Conservation (phyloP, 108 stramenopile species). For the Cyclotella choctawhatcheeana region DNA sequence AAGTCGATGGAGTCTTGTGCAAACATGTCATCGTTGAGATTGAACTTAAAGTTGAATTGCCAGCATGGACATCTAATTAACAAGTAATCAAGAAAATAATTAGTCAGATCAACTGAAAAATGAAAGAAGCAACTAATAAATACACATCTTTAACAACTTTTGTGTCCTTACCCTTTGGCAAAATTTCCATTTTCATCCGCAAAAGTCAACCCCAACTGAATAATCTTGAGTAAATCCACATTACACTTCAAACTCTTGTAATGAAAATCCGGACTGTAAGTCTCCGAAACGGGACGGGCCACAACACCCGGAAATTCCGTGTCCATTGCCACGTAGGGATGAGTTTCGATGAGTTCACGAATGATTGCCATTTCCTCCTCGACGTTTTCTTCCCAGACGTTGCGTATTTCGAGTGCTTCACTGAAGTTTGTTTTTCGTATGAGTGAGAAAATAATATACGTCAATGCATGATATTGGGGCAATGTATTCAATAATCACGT, state of each 20-base stretch:
- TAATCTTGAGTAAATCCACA: slow-evolving; percentile 97
- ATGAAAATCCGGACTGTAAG: slow-evolving; percentile 92
- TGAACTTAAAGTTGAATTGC: slow-evolving; percentile 99
- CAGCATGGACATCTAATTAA: slow-evolving; percentile 86
- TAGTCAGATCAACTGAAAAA: too few relatives aligned
- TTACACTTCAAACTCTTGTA: slow-evolving; percentile 99
- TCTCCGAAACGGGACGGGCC: slow-evolving; percentile 96
- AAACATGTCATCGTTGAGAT: slow-evolving; percentile 96
- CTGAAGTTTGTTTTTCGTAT: too few relatives aligned
- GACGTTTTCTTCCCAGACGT: slow-evolving; percentile 94
- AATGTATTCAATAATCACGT: too few relatives aligned
- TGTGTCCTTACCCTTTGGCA: slow-evolving; percentile 59
- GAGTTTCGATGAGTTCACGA: slow-evolving; percentile 91
- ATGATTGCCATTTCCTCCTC: slow-evolving; percentile 95
- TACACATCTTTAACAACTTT: too few relatives aligned
- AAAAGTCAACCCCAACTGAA: slow-evolving; percentile 96
- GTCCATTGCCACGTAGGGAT: slow-evolving; percentile 99
- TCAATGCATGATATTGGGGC: not conserved
- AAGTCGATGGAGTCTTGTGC: slow-evolving; percentile 98
- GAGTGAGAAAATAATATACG: not conserved
- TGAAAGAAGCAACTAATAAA: too few relatives aligned
- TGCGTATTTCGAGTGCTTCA: slow-evolving; percentile 88
- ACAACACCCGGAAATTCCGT: slow-evolving; percentile 99
- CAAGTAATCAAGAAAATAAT: not conserved
- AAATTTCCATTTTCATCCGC: slow-evolving; percentile 95